A percentile compares a stretch with the other conserved stretches of the same genome.
phyloP scores from a whole-genome alignment of 2,329 filamentous ascomycete genomes.

The Colletotrichum gigasporum region DNA sequence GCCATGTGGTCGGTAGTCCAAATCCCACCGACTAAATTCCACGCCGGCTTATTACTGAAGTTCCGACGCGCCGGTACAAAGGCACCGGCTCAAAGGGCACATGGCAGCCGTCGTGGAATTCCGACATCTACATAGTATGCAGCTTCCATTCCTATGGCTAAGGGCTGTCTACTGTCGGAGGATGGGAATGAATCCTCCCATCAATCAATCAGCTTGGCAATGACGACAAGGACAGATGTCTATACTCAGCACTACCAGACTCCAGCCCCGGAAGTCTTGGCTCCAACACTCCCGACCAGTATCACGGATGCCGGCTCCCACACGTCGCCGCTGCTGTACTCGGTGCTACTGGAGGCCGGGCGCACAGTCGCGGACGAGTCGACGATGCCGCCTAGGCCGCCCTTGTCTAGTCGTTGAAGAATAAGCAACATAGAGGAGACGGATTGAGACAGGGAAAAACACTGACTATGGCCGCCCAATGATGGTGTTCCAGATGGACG shows the following conservation, averaged over 20 bases:
- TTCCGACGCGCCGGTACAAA: conserved; percentile 1
- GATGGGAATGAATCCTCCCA: not conserved
- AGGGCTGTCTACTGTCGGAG: too few species aligned
- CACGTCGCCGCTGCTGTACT: conserved; percentile 21
- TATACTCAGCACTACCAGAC: not conserved
- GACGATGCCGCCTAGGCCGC: not conserved
- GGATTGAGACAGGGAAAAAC: conserved; percentile 22
- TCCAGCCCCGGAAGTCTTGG: not conserved
- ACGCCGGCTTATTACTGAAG: conserved; percentile 1
- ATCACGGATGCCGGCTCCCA: conserved; percentile 19
- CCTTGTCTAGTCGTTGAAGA: conserved; percentile 9
- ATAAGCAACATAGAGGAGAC: conserved; percentile 21
- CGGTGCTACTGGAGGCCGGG: conserved; percentile 3
- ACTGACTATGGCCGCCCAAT: conserved; percentile 11
- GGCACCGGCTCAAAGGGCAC: not conserved
- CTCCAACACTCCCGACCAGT: not conserved
- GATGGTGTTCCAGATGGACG: conserved; percentile 10
- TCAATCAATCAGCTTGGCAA: too few species aligned
- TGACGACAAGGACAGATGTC: too few species aligned
- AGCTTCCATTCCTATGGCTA: too few species aligned
- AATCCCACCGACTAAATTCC: not conserved
- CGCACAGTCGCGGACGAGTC: conserved; percentile 1
- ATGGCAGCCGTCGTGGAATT: not conserved
- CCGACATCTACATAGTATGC: too few species aligned
- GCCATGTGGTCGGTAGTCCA: conserved; percentile 29